Percentiles rank a stretch among this genome's conserved stretches.
phyloP scores from a whole-genome alignment of 345 rosid species.

The Populus alba region DNA sequence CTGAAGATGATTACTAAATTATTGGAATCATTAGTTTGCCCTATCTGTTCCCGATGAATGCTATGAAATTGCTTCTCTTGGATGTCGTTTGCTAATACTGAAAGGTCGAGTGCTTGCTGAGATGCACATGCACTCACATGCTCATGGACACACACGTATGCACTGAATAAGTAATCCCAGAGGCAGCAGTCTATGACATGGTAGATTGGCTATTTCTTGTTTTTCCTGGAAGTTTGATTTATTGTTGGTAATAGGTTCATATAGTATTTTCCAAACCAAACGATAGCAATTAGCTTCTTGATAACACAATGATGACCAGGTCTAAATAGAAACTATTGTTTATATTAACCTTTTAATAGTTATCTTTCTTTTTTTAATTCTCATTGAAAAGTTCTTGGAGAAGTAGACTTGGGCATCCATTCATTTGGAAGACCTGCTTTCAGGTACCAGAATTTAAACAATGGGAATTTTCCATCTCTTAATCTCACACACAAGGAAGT shows the following conservation, averaged over 20 bases:
- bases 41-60: neutral
- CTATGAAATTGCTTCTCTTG: neutral
- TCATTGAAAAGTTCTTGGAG: neutral
- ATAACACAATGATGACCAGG: neutral
- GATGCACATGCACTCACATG: neutral
- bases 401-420: constrained; percentile 3
- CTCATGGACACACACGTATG: neutral
- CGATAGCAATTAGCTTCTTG: neutral
- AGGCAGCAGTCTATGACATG: neutral
- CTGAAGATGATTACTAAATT: neutral
- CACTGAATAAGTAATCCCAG: neutral
- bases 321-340: neutral
- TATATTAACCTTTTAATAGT: neutral
- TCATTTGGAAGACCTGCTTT: constrained; percentile 22
- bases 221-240: neutral
- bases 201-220: neutral
- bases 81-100: neutral
- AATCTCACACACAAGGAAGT: constrained; percentile 90
- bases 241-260: neutral
- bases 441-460: constrained; percentile 71
- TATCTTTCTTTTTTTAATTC: neutral
- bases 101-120: neutral
- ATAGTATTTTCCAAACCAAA: neutral
- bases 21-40: neutral
- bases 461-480: constrained; percentile 75